Evolutionary conservation across 75 land plant species (phyloP).

Genomic region (Isoetes taiwanensis): DNA sequence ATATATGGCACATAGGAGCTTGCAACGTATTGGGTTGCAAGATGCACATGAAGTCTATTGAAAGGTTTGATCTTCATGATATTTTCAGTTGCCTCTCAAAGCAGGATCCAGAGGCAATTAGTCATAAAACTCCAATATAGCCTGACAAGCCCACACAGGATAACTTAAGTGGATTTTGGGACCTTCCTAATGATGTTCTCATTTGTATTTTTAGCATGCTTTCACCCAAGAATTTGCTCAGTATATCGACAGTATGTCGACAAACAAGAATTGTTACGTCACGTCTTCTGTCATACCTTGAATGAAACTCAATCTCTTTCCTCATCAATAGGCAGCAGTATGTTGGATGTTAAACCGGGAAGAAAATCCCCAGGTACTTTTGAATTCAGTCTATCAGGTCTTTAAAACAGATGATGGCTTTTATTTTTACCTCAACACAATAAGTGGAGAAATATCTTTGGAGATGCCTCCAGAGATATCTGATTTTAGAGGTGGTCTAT

Average conservation of each 20-base stretch:
- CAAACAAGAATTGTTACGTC: conserved; percentile 51
- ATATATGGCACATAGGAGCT: conserved; percentile 38
- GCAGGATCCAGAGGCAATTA: conserved; percentile 15
- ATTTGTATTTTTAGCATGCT: conserved; percentile 36
- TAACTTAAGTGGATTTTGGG: conserved; percentile 37
- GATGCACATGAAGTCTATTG: conserved; percentile 20
- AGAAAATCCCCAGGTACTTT: conserved; percentile 28
- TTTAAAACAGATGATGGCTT: conserved; percentile 76
- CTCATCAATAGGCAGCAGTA: conserved; percentile 86
- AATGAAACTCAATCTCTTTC: conserved; percentile 80
- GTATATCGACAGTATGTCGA: conserved; percentile 55
- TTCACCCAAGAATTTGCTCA: conserved; percentile 55
- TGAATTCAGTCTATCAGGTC: conserved; percentile 54
- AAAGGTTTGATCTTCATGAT: conserved; percentile 67
- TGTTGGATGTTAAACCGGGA: conserved; percentile 94
- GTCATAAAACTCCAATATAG: conserved; percentile 23
- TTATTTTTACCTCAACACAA: conserved; percentile 38
- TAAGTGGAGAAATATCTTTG: conserved; percentile 60
- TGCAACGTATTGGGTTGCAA: conserved; percentile 78
- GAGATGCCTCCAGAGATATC: conserved; percentile 44
- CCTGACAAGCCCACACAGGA: conserved; percentile 18
- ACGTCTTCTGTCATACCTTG: conserved; percentile 72
- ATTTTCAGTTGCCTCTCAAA: conserved; percentile 68
- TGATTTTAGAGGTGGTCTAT: conserved; percentile 85
- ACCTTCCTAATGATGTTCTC: conserved; percentile 65